These are phyloP conservation scores for Boletus sp. DNA, from an alignment of 768 basidiomycete species.

Conservation along the genomic window DNA sequence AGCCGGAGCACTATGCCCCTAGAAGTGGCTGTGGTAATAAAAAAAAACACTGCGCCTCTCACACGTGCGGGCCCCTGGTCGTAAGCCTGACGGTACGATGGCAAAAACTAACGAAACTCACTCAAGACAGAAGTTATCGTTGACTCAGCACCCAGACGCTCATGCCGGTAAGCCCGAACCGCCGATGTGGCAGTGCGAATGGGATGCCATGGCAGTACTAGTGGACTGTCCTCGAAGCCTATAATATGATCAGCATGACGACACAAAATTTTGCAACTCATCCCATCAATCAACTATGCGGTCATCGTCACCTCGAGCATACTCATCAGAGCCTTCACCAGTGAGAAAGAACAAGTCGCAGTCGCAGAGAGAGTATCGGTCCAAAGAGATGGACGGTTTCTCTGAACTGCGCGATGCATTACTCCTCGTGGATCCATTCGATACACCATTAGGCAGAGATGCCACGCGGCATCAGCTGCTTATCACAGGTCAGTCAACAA, in stretches of 20 bases:
- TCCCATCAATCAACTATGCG: conserved; percentile 13
- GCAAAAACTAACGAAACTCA: background rate
- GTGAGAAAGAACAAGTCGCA: conserved; percentile 23
- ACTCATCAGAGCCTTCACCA: conserved; percentile 3
- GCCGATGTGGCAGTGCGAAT: background rate
- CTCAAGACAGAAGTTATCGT: background rate
- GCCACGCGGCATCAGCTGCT: conserved; percentile 32
- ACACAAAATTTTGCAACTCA: conserved; percentile 8
- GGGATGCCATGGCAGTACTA: conserved; percentile 1
- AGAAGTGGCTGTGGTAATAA: background rate
- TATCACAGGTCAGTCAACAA: conserved; percentile 18
- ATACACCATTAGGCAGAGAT: conserved; percentile 22
- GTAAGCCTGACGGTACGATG: background rate
- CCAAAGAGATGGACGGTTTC: conserved; percentile 32
- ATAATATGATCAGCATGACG: conserved; percentile 15
- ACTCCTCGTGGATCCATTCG: conserved; percentile 25
- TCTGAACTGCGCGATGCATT: conserved; percentile 28
- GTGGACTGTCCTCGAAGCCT: background rate
- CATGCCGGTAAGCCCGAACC: background rate
- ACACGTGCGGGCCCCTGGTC: background rate
- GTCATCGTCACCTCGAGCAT: conserved; percentile 9
- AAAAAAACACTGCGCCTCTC: background rate
- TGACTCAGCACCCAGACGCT: background rate
- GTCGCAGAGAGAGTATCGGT: conserved; percentile 31
- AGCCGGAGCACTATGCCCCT: background rate